Evolutionary conservation across 441 rosid genomes (phyloP).

Genomic region (Bruguiera hainesii): DNA sequence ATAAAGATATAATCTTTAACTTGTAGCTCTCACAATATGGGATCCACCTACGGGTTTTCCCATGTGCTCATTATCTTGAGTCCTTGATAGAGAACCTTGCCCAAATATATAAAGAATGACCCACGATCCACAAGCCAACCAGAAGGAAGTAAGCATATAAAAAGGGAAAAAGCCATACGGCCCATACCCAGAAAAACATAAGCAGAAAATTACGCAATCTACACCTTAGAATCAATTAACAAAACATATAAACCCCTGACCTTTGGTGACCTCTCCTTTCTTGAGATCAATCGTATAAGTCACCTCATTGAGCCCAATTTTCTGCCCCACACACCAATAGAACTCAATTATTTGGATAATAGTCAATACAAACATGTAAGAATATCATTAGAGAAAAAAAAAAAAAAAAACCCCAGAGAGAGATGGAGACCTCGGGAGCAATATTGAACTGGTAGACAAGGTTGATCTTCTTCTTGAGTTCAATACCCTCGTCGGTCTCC

Average conservation of each 20-base stretch:
- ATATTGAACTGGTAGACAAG: constrained; percentile 85
- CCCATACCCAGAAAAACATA: background rate
- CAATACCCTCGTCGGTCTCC: constrained; percentile 64
- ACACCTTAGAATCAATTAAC: background rate
- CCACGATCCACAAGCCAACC: too few relatives aligned
- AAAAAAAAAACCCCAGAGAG: background rate
- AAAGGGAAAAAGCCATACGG: background rate
- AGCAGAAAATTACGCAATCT: background rate
- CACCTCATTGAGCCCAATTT: constrained; percentile 88
- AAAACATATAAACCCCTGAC: constrained; percentile 31
- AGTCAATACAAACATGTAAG: background rate
- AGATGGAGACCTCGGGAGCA: constrained; percentile 59
- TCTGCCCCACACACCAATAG: constrained; percentile 32
- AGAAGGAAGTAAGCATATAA: too few relatives aligned
- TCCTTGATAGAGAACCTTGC: too few relatives aligned
- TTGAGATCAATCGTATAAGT: constrained; percentile 72
- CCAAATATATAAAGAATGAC: too few relatives aligned
- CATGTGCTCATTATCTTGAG: too few relatives aligned
- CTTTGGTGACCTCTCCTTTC: constrained; percentile 85
- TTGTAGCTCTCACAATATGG: too few relatives aligned
- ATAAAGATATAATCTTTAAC: too few relatives aligned
- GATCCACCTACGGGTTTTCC: too few relatives aligned
- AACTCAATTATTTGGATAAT: background rate
- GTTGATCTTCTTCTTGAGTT: constrained; percentile 58
- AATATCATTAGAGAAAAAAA: background rate